Base-by-base conservation (phyloP, 2,329 filamentous ascomycete species). In the Epichloe gansuensis region DNA sequence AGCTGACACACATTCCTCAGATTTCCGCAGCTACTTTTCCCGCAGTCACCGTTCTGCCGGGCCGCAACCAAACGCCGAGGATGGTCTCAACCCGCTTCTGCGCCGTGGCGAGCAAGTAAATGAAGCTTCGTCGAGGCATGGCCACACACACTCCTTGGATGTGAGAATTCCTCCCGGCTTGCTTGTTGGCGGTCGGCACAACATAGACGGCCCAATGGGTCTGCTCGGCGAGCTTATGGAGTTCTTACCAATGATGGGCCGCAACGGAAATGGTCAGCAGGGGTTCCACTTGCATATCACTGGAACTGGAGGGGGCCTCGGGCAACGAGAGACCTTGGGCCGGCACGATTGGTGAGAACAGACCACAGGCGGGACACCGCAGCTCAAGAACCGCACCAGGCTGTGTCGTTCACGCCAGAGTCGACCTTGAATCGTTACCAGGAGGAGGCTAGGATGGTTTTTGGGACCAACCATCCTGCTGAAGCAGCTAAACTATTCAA, bases 391-490 rank as follows among this genome's bases (percentile, higher is more conserved):
- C 85, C 85, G 12, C 75, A 80, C n/a, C 84, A 86, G 59, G 85
- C 88, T 12, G 83, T 91, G 28, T 74, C 82, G 3, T 97, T 97
- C 65, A 72, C 76, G 21, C 76, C 88, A 8, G 80, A 82, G 39
- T 75, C 80, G 8, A 97, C 93, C 1, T 74, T 78, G 52, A 76
- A 78, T 51, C 84, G 93, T 56, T 98, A 94, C 85, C 81, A 87
- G 63, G 89, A 96, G 63, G 94, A 97, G 67, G 85, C 90, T 8
- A 83, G 85, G 57, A 83, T 98, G 66, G 76, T 97, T 0, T 97
- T 93, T 67, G 86, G 87, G 28, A 69, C 74, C 23, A 75, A 71
- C 48, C 78, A 84, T 48, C 53, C 56, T 50, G 65, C 79, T 3
- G 90, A 95, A 48, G 86, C 86, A 63, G 78, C 83, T 2, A 75